A percentile compares a stretch with the other conserved stretches of the same genome.
Conservation (phyloP, 495 filamentous ascomycete genomes). For the Saxispiralis lemnorum region DNA sequence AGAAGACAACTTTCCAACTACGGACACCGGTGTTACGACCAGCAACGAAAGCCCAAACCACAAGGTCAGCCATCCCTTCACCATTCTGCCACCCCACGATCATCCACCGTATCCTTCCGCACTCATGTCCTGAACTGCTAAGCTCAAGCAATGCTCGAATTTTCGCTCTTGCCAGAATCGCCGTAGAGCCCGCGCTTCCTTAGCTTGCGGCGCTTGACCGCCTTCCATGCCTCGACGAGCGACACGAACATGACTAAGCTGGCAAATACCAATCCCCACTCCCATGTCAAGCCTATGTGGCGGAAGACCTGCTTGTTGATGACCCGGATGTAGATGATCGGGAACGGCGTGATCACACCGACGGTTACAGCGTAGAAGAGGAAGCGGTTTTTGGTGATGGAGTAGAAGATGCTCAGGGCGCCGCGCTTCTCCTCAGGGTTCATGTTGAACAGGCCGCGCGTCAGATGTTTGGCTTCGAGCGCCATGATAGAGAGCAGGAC, state of each 20-base stretch:
- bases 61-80: too few relatives aligned
- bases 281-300: conserved; percentile 18
- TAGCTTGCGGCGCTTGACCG: conserved; percentile 16
- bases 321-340: conserved; percentile 21
- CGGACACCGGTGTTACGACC: too few relatives aligned
- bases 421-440: conserved; percentile 26
- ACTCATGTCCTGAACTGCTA: too few relatives aligned
- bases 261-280: conserved; percentile 19
- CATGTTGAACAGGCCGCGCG: conserved; percentile 50
- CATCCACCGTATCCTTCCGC: too few relatives aligned
- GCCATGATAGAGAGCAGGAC: conserved; percentile 53
- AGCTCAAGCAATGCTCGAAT: conserved; percentile 3
- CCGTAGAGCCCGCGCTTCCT: conserved; percentile 2
- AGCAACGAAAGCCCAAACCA: too few relatives aligned
- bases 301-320: conserved; percentile 21
- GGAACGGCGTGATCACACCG: conserved; percentile 18
- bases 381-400: conserved; percentile 20
- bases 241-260: conserved; percentile 16
- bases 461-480: conserved; percentile 60
- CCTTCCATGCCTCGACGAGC: conserved; percentile 22
- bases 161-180: not conserved
- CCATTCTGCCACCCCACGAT: too few relatives aligned
- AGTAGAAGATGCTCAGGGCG: conserved; percentile 11
- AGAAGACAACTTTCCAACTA: too few relatives aligned
- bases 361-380: conserved; percentile 21